Base-by-base conservation (phyloP, 352 stramenopile species). In the Phytopythium boreale region DNA sequence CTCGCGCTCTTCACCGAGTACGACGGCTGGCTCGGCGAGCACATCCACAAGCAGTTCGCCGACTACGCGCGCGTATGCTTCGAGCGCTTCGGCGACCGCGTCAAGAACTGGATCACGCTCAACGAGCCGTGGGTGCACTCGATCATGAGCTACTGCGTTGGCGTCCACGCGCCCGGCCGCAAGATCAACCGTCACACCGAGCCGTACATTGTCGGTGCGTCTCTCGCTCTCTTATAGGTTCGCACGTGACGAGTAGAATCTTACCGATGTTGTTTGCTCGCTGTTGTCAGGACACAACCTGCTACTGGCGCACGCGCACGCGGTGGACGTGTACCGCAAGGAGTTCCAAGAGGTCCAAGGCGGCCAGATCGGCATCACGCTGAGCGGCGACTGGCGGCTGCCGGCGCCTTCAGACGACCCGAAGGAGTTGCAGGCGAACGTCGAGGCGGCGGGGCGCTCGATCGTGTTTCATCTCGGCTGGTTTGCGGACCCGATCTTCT, bases 101-200 rank as follows among this genome's bases (percentile, higher is more conserved):
- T 98, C 34, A 96, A 96, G 72, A 81, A 85, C 59, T 98, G 92
- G 92, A 85, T 97, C 43, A 98, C 92, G 3, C 76, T 98, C 60
- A 98, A 98, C 70, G 93, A 98, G 76, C 72, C 87, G 14, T 97
- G 87, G 84, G 92, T 78, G 24, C 71, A 87, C 17, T 76, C 84
- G 15, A 82, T 96, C 55, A 79, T 94, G 62, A 92, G 89, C 26
- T 97, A 97, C 66, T 75, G 86, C 55, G 76, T 81, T 53, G 90
- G 87, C 15, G 84, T 86, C 24, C 85, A 95, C 63, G 93, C 94
- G 19, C 93, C 90, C 11, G 81, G 79, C 31, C 70, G 70, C 50
- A 74, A 75, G 29, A 59, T 69, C 55, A 66, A 78, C 44, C 63
- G 72, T 24, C 76, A 78, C n/a, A 77, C 68, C n/a, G 83, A 97